phyloP scores from a whole-genome alignment of 1,284 basidiomycete species.

The Ustilago tritici region DNA sequence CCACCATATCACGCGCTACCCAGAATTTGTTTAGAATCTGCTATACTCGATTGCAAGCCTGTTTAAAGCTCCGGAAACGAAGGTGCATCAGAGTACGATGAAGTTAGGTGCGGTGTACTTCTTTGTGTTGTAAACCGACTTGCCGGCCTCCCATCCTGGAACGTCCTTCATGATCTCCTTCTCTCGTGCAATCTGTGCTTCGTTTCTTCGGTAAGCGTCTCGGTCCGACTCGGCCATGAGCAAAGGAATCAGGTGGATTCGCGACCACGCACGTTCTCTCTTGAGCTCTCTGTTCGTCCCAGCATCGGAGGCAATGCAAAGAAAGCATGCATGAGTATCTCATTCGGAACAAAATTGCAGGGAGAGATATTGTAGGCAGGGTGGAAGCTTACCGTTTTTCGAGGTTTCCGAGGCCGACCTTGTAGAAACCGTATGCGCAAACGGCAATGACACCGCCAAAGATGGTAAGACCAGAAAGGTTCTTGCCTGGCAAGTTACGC shows the following conservation, averaged over 20 bases:
- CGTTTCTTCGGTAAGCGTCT: slow-evolving; percentile 83
- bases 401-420: slow-evolving; percentile 86
- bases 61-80: slow-evolving; percentile 5
- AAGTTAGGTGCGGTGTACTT: slow-evolving; percentile 78
- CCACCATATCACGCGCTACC: too few species aligned
- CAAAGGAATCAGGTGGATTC: slow-evolving; percentile 92
- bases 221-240: slow-evolving; percentile 90
- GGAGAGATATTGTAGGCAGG: background rate
- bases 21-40: background rate
- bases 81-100: slow-evolving; percentile 70
- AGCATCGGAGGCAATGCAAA: background rate
- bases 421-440: slow-evolving; percentile 92
- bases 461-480: slow-evolving; percentile 87
- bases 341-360: background rate
- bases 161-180: slow-evolving; percentile 96
- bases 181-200: slow-evolving; percentile 84
- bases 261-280: slow-evolving; percentile 93
- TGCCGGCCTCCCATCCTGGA: slow-evolving; percentile 82
- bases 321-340: background rate
- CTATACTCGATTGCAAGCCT: background rate
- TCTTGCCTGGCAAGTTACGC: slow-evolving; percentile 91
- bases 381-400: slow-evolving; percentile 84
- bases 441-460: slow-evolving; percentile 86
- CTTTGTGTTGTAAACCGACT: slow-evolving; percentile 86
- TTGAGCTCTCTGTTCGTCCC: slow-evolving; percentile 80